These are phyloP conservation scores for Zygosaccharomyces pseudobailii DNA, from an alignment of 1,139 yeast genomes.

Conservation along the genomic window DNA sequence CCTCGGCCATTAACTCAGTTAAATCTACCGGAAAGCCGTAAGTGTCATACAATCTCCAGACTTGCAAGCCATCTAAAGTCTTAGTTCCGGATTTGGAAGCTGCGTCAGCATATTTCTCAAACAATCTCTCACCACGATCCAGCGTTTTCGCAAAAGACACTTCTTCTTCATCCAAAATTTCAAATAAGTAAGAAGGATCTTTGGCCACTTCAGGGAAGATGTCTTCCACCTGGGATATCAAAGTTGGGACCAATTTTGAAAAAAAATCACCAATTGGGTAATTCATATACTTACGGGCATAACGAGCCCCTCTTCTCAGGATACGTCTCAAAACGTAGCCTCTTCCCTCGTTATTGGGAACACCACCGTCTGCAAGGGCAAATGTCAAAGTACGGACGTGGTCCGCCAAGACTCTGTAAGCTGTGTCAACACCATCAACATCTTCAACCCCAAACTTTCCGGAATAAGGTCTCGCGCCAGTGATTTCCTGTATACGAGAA, in stretches of 20 bases:
- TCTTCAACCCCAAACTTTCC: slow-evolving; percentile 95
- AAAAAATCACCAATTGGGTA: slow-evolving; percentile 93
- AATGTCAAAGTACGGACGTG: slow-evolving; percentile 95
- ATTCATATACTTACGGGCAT: slow-evolving; percentile 92
- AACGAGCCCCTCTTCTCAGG: slow-evolving; percentile 95
- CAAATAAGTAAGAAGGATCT: slow-evolving; percentile 72
- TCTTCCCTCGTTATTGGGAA: slow-evolving; percentile 98
- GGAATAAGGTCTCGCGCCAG: slow-evolving; percentile 84
- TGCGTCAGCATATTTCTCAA: slow-evolving; percentile 83
- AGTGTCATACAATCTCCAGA: slow-evolving; percentile 98
- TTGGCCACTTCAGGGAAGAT: slow-evolving; percentile 86
- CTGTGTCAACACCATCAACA: slow-evolving; percentile 91
- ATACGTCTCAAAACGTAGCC: slow-evolving; percentile 97
- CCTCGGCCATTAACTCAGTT: slow-evolving; percentile 98
- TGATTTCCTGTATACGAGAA: slow-evolving; percentile 78
- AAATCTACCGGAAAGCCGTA: slow-evolving; percentile 99
- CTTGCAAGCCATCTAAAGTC: slow-evolving; percentile 85
- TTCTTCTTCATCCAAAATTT: slow-evolving; percentile 93
- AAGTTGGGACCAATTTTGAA: slow-evolving; percentile 86
- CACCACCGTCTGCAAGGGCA: slow-evolving; percentile 98
- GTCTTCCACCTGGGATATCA: slow-evolving; percentile 80
- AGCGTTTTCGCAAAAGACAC: slow-evolving; percentile 89
- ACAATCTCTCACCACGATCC: slow-evolving; percentile 96
- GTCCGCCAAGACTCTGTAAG: slow-evolving; percentile 96
- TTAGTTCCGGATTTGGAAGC: slow-evolving; percentile 74